phyloP scores from a whole-genome alignment of 2,329 filamentous ascomycete genomes.

The Colletotrichum lini region DNA sequence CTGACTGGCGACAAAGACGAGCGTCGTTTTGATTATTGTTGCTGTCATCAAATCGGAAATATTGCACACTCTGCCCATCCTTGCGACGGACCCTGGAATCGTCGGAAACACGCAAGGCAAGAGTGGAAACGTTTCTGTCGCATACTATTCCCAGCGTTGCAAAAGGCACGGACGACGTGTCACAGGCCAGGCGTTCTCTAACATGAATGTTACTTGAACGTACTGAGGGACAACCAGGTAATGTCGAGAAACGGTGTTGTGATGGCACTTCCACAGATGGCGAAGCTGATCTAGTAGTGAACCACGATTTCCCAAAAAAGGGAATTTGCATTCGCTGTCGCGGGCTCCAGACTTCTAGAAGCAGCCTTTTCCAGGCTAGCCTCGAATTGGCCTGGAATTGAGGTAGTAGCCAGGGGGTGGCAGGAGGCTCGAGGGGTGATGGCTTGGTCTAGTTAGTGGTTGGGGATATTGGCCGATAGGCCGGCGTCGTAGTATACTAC shows the following conservation, averaged over 20 bases:
- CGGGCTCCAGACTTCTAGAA: constrained; percentile 25
- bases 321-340: not conserved
- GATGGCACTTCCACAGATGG: not conserved
- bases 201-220: constrained; percentile 11
- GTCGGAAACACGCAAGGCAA: constrained; percentile 7
- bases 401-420: not conserved
- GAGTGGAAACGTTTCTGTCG: constrained; percentile 26
- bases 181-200: constrained; percentile 35
- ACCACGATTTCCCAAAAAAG: not conserved
- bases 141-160: constrained; percentile 37
- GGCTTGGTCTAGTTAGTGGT: not conserved
- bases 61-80: not conserved
- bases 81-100: constrained; percentile 24
- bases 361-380: constrained; percentile 4
- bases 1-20: constrained; percentile 3
- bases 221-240: not conserved
- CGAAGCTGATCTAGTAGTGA: not conserved
- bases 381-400: not conserved
- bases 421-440: constrained; percentile 7
- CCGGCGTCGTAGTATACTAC: not conserved
- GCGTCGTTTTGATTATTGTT: not conserved
- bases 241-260: not conserved
- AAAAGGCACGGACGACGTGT: constrained; percentile 24
- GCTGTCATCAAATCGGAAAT: constrained; percentile 27
- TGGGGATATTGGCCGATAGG: constrained; percentile 28